A percentile compares a stretch with the other conserved stretches of the same genome.
Conservation (phyloP, 2,329 filamentous ascomycete species). For the Magnaporthiopsis rhizophila region DNA sequence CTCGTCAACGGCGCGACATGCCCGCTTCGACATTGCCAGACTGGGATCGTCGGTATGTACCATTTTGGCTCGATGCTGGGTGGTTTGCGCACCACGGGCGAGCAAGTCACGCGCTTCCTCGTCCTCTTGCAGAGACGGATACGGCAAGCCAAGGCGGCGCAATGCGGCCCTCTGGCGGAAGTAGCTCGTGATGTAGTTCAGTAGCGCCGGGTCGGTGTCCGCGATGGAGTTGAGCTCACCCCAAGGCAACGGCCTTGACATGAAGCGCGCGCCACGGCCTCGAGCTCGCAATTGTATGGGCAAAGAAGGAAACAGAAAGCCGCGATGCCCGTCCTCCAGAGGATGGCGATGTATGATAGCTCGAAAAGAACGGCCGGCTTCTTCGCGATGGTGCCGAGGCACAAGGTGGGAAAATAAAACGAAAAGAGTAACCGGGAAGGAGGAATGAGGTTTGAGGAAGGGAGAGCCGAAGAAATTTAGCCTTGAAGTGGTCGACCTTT, state of each 20-base stretch:
- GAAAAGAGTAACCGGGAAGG: background rate
- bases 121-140: background rate
- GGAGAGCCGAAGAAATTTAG: background rate
- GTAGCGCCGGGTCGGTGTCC: conserved; percentile 1
- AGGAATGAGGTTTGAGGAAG: background rate
- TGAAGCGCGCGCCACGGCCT: background rate
- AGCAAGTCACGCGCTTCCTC: background rate
- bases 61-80: conserved; percentile 1
- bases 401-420: background rate
- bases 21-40: too few species aligned
- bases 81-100: background rate
- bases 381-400: background rate
- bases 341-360: background rate
- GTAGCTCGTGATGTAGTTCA: background rate
- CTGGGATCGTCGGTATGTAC: background rate
- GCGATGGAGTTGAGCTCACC: background rate
- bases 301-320: background rate
- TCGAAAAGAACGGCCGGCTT: background rate
- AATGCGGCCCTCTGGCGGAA: background rate
- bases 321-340: background rate
- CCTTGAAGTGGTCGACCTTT: background rate
- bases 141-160: background rate
- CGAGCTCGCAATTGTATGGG: background rate
- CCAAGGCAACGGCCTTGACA: background rate
- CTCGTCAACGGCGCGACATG: background rate